Percentiles rank a stretch among this genome's conserved stretches.
Conservation (phyloP, 306 rosid genomes). For the Oxytropis ochrocephala region DNA sequence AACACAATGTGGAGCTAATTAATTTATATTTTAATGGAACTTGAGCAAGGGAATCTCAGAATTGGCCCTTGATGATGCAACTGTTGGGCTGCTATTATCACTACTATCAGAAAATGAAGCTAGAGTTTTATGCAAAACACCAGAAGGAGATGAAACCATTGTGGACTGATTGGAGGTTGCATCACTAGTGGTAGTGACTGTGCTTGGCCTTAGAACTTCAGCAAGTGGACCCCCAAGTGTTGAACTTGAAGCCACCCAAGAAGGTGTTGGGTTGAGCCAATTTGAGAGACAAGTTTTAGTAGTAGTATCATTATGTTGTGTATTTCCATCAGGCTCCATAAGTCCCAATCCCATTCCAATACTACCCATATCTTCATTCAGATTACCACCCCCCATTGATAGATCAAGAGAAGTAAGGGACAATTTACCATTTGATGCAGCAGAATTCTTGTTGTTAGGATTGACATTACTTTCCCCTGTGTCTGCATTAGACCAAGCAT, state of each 20-base stretch:
- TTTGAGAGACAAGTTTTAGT: conserved; percentile 25
- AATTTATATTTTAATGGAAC: conserved; percentile 32
- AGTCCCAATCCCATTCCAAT: too few relatives aligned
- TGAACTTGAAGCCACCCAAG: conserved; percentile 37
- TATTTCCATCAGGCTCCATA: conserved; percentile 24
- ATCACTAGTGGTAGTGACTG: conserved; percentile 20
- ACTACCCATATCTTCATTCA: conserved; percentile 32
- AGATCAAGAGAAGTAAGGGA: conserved; percentile 58
- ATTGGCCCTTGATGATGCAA: conserved; percentile 43
- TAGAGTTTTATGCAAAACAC: conserved; percentile 56
- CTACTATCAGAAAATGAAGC: conserved; percentile 69
- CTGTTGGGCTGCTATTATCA: conserved; percentile 54
- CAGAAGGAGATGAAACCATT: conserved; percentile 57
- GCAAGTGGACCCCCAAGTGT: conserved; percentile 70
- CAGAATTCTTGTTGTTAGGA: conserved; percentile 15
- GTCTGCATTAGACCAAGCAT: conserved; percentile 61
- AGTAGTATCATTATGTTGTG: conserved; percentile 1
- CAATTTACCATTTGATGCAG: conserved; percentile 33
- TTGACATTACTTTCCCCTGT: conserved; percentile 16
- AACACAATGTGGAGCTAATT: neutral
- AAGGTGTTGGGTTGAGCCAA: conserved; percentile 42
- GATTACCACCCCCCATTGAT: conserved; percentile 51
- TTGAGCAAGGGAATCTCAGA: conserved; percentile 45
- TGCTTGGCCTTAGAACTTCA: conserved; percentile 65
- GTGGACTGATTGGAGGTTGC: conserved; percentile 36